These are phyloP conservation scores for Penicillium goetzii DNA, from an alignment of 495 filamentous ascomycete genomes.

Conservation along the genomic window DNA sequence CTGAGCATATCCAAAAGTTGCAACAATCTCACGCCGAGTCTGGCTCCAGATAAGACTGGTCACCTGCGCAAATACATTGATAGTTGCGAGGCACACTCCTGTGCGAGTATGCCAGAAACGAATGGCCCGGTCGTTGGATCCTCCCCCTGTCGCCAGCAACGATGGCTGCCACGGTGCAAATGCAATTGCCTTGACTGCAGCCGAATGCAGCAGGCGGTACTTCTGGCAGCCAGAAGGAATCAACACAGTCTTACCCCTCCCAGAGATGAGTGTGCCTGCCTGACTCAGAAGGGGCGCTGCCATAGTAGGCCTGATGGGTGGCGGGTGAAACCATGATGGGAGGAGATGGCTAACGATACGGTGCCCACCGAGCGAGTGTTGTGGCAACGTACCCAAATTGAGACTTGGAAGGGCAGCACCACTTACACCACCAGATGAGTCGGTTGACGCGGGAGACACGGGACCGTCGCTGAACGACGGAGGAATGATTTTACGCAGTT, in stretches of 20 bases:
- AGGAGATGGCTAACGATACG: slow-evolving; percentile 33
- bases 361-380: slow-evolving; percentile 27
- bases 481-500: slow-evolving; percentile 62
- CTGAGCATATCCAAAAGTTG: slow-evolving; percentile 94
- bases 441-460: slow-evolving; percentile 2
- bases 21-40: slow-evolving; percentile 82
- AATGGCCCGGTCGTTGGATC: slow-evolving; percentile 90
- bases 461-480: slow-evolving; percentile 1
- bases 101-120: slow-evolving; percentile 92
- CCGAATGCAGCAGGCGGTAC: slow-evolving; percentile 76
- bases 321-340: slow-evolving; percentile 36
- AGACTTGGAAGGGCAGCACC: slow-evolving; percentile 30
- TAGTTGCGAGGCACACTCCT: slow-evolving; percentile 84
- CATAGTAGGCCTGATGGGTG: slow-evolving; percentile 21
- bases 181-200: slow-evolving; percentile 94
- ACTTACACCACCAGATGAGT: slow-evolving; percentile 19
- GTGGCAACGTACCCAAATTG: slow-evolving; percentile 18
- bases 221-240: slow-evolving; percentile 61
- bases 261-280: slow-evolving; percentile 36
- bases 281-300: slow-evolving; percentile 33
- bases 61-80: slow-evolving; percentile 91
- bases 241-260: slow-evolving; percentile 33
- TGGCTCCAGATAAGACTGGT: slow-evolving; percentile 91
- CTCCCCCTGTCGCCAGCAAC: slow-evolving; percentile 88
- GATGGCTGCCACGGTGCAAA: slow-evolving; percentile 95